Conservation (phyloP, 768 basidiomycete genomes). For the Naganishia randhawae region DNA sequence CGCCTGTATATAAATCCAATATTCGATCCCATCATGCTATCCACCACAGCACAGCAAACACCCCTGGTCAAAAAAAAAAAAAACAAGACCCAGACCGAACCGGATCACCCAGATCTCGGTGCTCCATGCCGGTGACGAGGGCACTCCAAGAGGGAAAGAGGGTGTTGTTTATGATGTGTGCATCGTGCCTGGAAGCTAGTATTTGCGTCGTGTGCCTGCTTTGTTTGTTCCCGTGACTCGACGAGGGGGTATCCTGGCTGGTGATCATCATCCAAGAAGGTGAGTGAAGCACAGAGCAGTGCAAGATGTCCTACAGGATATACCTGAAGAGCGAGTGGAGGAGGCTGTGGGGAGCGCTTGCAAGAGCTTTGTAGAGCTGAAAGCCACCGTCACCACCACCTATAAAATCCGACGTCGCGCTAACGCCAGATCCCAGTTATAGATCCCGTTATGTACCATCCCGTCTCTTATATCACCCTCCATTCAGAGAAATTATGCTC, state of each 20-base stretch:
- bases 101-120: not conserved
- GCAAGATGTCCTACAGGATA: no score
- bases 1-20: not conserved
- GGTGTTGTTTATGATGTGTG: not conserved
- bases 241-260: not conserved
- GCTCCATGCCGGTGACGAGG: not conserved
- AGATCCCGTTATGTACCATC: no score
- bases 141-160: not conserved
- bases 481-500: no score
- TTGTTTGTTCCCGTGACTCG: slow-evolving; percentile 4
- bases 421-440: no score
- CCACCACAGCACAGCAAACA: not conserved
- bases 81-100: not conserved
- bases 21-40: not conserved
- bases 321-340: no score
- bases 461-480: no score
- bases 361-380: no score
- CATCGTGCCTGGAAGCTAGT: not conserved
- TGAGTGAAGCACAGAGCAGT: no score
- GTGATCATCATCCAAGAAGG: no score
- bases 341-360: no score
- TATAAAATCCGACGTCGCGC: no score
- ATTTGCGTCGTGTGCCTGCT: not conserved
- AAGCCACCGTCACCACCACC: no score
- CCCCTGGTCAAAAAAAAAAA: slow-evolving; percentile 2